phyloP scores from a whole-genome alignment of 495 filamentous ascomycete species.

The Xylaria cubensis region DNA sequence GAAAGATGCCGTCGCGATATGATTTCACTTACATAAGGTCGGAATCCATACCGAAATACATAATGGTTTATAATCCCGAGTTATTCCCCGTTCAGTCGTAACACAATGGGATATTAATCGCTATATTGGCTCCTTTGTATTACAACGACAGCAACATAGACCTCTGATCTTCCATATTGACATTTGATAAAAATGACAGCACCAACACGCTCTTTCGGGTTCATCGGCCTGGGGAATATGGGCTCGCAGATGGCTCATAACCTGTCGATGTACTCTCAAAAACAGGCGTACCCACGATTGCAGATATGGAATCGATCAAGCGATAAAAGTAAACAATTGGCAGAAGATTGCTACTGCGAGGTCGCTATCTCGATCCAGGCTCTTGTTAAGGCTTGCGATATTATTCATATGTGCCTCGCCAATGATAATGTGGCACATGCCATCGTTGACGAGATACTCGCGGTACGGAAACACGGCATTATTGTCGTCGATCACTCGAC shows the following conservation, averaged over 20 bases:
- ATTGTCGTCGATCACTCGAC: constrained; percentile 10
- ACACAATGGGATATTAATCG: background rate
- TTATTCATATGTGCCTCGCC: constrained; percentile 13
- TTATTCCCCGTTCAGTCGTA: background rate
- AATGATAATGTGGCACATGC: constrained; percentile 10
- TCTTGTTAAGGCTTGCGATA: background rate
- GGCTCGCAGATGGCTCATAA: constrained; percentile 15
- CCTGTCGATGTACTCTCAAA: background rate
- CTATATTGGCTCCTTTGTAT: background rate
- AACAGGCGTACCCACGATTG: constrained; percentile 10
- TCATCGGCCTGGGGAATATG: constrained; percentile 1
- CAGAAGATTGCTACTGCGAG: constrained; percentile 6
- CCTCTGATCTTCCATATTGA: background rate
- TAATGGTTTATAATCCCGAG: background rate
- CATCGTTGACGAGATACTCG: constrained; percentile 7
- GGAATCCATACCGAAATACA: constrained; percentile 15
- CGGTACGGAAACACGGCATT: background rate
- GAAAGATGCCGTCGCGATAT: background rate
- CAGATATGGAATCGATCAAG: constrained; percentile 17
- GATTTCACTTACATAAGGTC: background rate
- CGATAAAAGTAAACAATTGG: constrained; percentile 6
- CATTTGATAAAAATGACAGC: background rate
- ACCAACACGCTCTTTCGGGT: background rate
- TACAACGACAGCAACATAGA: background rate
- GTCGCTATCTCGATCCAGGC: background rate